phyloP scores from a whole-genome alignment of 2,329 filamentous ascomycete species.

The Albifimbria verrucaria region DNA sequence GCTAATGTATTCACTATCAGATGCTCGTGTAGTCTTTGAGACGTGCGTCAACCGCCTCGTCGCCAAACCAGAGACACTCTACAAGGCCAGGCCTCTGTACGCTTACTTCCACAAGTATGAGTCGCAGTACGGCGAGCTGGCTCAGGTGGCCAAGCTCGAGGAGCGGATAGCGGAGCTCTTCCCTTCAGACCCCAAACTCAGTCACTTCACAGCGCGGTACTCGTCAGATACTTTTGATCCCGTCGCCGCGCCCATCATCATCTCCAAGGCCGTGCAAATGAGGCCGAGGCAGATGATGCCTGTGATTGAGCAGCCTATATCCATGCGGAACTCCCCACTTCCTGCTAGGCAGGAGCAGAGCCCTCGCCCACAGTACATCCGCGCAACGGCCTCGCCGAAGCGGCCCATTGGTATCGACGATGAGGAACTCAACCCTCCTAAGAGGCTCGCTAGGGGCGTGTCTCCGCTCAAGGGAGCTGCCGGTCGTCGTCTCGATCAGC shows the following conservation, averaged over 20 bases:
- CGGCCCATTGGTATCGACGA: slow-evolving; percentile 66
- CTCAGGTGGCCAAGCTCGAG: slow-evolving; percentile 87
- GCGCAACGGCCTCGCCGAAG: slow-evolving; percentile 54
- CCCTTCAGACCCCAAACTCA: slow-evolving; percentile 76
- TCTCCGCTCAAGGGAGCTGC: slow-evolving; percentile 91
- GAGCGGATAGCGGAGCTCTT: slow-evolving; percentile 92
- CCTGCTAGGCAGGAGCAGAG: slow-evolving; percentile 34
- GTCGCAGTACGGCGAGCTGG: slow-evolving; percentile 87
- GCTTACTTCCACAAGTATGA: slow-evolving; percentile 94
- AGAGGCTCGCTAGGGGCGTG: slow-evolving; percentile 84
- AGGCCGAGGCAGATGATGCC: slow-evolving; percentile 57
- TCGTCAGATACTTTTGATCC: slow-evolving; percentile 73
- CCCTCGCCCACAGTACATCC: slow-evolving; percentile 46
- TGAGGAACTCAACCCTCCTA: slow-evolving; percentile 69
- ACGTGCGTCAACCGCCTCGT: slow-evolving; percentile 83
- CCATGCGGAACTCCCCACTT: slow-evolving; percentile 42
- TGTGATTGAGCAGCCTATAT: slow-evolving; percentile 49
- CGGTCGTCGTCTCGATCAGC: slow-evolving; percentile 78
- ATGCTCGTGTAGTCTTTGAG: slow-evolving; percentile 94
- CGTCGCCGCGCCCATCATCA: slow-evolving; percentile 73
- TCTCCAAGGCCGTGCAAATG: slow-evolving; percentile 78
- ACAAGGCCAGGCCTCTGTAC: slow-evolving; percentile 81
- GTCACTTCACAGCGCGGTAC: slow-evolving; percentile 74
- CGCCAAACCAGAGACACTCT: slow-evolving; percentile 68
- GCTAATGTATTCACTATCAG: slow-evolving; percentile 42